Base-by-base conservation (phyloP, 2,329 filamentous ascomycete genomes). In the Xylariaceae sp. region DNA sequence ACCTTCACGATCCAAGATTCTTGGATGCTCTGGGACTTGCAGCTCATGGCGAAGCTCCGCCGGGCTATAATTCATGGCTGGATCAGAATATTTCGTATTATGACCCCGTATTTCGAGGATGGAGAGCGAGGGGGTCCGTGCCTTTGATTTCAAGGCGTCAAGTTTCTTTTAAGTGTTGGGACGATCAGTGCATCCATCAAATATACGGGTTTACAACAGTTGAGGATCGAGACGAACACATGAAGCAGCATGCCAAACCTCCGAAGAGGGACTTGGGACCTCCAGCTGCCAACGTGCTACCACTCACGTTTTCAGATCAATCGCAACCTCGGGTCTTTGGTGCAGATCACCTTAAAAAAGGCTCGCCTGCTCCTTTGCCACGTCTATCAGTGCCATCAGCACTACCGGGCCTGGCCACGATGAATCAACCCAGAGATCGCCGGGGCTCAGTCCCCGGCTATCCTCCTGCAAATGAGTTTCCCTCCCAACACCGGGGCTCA, bases 121-220 rank as follows among this genome's bases (percentile, higher is more conserved):
- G 74, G 72, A 73, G 72, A 56, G 65, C 74, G 53, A 73, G 74
- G 52, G 72, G 74, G 34, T 73, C 72, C 34, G 61, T 75, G 45
- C 71, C 73, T n/a, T 61, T 72, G n/a, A 70, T 69, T 37, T 69
- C 70, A 37, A 72, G 74, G 46, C 69, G 66, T 31, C 71, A 74
- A 36, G 71, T 72, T 46, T 79, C 80, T 9, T 80, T 80, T 69
- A 85, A 83, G 68, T 86, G 83, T 69, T 79, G 75, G 71, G 75
- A 85, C 60, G 79, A 84, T 49, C 75, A 75, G 53, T 86, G 83
- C 64, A 71, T 82, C 56, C 79, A 83, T 68, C 86, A 84, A 69
- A 79, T 86, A 33, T 86, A 86, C 62, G 83, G 83, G 26, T 85
- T 85, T 65, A 66, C 74, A 31, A 79, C 76, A 54, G 74, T 73